Evolutionary conservation across 306 rosid species (phyloP), one percentile per base, ranked within the genome.

Genomic region (Sesbania bispinosa): DNA sequence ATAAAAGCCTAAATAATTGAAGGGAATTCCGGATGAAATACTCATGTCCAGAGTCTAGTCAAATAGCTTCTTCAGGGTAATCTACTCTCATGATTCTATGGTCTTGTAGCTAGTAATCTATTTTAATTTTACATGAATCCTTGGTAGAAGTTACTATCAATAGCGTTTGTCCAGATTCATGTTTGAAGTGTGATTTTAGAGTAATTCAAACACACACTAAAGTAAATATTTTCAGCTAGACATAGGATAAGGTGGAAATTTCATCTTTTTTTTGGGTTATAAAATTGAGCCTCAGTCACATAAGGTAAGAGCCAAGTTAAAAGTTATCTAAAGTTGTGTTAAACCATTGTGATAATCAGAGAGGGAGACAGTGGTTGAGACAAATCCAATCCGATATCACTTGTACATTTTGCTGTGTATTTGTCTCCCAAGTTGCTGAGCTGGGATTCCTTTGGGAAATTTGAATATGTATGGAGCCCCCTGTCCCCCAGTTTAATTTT

Each of bases 341-440:
- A 20, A 71, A 75, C 60, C 76, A 38, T 81, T 57, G 64, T 29
- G 62, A 79, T 58, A 67, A 75, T 63, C 50, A 75, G 72, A n/a
- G n/a, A 81, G 80, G 79, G 82, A 83, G 81, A 74, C 84, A 81
- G 69, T 29, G 73, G 15, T 71, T 24, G 79, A 77, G 88, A 81
- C 87, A 89, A 71, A 86, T 80, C 79, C 69, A 82, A 69, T 84
- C 81, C 74, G n/a, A 21, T 53, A 69, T 67, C 78, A 72, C 58
- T 59, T 46, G 39, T 57, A 39, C 71, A 78, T 57, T 62, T 73
- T 72, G 77, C 41, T 78, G 79, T 76, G 51, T 15, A 42, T 62
- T 79, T 69, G 78, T 73, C 76, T 69, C 80, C 16, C 62, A 67
- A 68, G 27, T 78, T 71, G 86, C 39, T 82, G 76, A 81, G 85